Evolutionary conservation across 2,329 filamentous ascomycete species (phyloP).

Genomic region (Colletotrichum sp.): DNA sequence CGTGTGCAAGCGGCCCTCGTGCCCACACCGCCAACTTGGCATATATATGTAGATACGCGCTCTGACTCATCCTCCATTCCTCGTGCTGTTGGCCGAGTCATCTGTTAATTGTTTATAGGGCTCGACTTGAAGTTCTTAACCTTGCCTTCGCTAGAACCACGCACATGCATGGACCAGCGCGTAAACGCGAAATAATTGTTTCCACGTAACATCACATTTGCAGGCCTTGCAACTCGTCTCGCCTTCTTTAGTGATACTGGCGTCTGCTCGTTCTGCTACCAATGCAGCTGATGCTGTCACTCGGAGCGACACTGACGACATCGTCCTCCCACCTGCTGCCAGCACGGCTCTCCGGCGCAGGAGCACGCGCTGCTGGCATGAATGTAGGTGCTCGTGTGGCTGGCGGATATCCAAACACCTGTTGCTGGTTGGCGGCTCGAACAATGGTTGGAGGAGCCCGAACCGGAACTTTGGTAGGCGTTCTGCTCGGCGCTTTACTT

Average conservation of each 20-base stretch:
- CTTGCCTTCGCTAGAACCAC: neutral
- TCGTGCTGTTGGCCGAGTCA: neutral
- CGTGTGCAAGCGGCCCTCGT: neutral
- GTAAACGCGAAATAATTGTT: neutral
- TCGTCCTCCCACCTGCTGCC: slow-evolving; percentile 53
- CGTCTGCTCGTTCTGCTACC: slow-evolving; percentile 44
- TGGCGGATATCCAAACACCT: slow-evolving; percentile 15
- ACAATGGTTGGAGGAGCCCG: neutral
- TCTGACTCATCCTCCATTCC: neutral
- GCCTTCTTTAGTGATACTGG: slow-evolving; percentile 25
- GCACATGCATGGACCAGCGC: neutral
- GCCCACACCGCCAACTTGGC: neutral
- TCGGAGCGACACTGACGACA: slow-evolving; percentile 59
- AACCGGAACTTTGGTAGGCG: neutral
- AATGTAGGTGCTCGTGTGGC: slow-evolving; percentile 28
- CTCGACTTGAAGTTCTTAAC: neutral
- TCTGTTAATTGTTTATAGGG: neutral
- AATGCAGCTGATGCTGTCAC: slow-evolving; percentile 68
- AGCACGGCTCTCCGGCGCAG: slow-evolving; percentile 45
- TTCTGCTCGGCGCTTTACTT: slow-evolving; percentile 9
- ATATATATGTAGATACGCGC: neutral
- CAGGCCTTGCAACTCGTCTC: neutral
- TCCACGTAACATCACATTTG: neutral
- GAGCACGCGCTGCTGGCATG: slow-evolving; percentile 34
- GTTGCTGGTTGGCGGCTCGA: neutral